Percentiles rank a stretch among this genome's conserved stretches.
phyloP scores from a whole-genome alignment of 1,284 basidiomycete species.

The Cryptococcus sp. region DNA sequence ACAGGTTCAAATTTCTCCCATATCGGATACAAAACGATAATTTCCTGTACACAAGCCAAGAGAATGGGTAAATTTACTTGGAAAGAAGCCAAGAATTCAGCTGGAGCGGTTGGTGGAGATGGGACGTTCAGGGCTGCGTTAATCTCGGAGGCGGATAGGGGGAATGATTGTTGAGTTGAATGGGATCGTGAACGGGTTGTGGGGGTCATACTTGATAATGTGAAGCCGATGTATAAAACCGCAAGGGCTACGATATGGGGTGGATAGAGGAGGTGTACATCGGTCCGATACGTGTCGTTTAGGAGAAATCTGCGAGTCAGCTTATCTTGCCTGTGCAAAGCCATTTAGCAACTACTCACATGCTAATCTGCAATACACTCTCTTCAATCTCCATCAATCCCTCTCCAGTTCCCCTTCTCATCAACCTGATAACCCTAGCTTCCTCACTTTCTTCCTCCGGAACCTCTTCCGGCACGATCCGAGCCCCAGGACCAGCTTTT shows the following conservation, averaged over 20 bases:
- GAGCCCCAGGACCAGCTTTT: constrained; percentile 10
- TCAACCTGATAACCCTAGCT: constrained; percentile 34
- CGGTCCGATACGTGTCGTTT: constrained; percentile 91
- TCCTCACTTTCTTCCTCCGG: constrained; percentile 31
- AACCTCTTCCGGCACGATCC: constrained; percentile 6
- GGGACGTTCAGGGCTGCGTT: constrained; percentile 35
- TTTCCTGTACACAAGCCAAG: constrained; percentile 84
- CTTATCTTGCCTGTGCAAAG: background rate
- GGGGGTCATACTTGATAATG: constrained; percentile 35
- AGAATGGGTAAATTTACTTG: constrained; percentile 78
- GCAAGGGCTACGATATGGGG: constrained; percentile 91
- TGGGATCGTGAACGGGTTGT: constrained; percentile 47
- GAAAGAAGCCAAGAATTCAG: constrained; percentile 73
- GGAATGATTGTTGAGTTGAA: constrained; percentile 32
- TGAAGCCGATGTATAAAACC: constrained; percentile 77
- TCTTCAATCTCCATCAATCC: constrained; percentile 51
- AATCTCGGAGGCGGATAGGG: constrained; percentile 10
- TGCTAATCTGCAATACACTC: constrained; percentile 49
- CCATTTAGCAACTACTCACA: constrained; percentile 41
- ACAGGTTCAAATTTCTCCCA: constrained; percentile 66
- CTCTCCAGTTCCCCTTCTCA: constrained; percentile 44
- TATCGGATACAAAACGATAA: constrained; percentile 78
- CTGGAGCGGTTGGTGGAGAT: constrained; percentile 28
- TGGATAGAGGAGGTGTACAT: constrained; percentile 83
- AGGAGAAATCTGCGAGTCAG: constrained; percentile 75